Conservation (phyloP, 768 basidiomycete species). For the Pilatotrama ljubarskyi region DNA sequence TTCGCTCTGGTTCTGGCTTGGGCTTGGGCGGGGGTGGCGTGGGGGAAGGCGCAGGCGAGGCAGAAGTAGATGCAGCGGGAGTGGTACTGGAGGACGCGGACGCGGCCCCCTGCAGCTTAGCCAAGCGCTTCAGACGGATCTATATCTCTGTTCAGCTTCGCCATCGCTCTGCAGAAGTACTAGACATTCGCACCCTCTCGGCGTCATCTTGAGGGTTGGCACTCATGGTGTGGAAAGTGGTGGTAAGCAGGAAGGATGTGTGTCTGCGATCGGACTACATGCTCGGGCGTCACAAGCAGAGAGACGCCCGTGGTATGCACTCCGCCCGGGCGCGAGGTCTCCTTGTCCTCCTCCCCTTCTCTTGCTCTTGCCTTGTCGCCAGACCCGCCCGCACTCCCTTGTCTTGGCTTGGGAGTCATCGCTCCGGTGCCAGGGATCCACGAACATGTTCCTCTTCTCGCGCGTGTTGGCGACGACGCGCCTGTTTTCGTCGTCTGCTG, state of each 20-base stretch:
- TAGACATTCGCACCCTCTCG: constrained; percentile 55
- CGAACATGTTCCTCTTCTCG: constrained; percentile 31
- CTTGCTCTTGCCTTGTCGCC: neutral
- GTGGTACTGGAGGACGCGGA: constrained; percentile 36
- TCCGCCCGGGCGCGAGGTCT: neutral
- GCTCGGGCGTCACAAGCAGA: neutral
- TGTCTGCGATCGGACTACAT: neutral
- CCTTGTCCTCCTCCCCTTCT: neutral
- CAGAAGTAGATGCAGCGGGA: constrained; percentile 40
- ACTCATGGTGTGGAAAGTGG: constrained; percentile 23
- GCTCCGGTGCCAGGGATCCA: neutral
- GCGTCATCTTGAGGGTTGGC: constrained; percentile 69
- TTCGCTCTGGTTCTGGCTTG: constrained; percentile 33
- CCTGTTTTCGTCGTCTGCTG: constrained; percentile 59
- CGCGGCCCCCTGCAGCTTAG: constrained; percentile 64
- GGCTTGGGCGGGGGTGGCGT: constrained; percentile 31
- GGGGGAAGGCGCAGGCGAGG: constrained; percentile 37
- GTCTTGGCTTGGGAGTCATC: neutral
- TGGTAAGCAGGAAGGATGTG: neutral
- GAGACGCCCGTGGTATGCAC: neutral
- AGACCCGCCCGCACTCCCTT: neutral
- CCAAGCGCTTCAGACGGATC: constrained; percentile 92
- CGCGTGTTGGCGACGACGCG: constrained; percentile 27
- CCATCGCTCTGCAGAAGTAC: neutral
- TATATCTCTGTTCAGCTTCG: constrained; percentile 31